phyloP scores from a whole-genome alignment of 1,284 basidiomycete genomes.

The Ustilago sp. region DNA sequence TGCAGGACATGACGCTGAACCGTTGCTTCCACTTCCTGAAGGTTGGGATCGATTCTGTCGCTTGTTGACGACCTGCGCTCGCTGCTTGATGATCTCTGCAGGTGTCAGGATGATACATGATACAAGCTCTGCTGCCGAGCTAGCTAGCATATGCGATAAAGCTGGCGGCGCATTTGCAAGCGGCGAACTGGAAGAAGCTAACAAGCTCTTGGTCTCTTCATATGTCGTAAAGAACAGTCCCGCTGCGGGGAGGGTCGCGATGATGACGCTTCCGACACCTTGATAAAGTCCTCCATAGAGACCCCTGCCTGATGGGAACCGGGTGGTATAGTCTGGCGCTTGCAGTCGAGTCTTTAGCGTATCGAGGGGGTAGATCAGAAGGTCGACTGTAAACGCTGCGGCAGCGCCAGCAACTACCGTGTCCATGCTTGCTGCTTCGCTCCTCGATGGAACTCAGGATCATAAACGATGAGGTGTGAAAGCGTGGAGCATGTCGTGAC shows the following conservation, averaged over 20 bases:
- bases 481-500: not conserved
- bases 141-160: constrained; percentile 49
- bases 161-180: constrained; percentile 42
- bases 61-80: constrained; percentile 58
- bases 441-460: not conserved
- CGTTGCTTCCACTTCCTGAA: not conserved
- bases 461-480: not conserved
- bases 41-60: constrained; percentile 12
- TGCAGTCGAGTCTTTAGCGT: constrained; percentile 97
- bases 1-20: constrained; percentile 17
- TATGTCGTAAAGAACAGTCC: constrained; percentile 63
- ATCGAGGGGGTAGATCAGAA: constrained; percentile 96
- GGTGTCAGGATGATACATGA: constrained; percentile 60
- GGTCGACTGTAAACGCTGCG: constrained; percentile 73
- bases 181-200: constrained; percentile 45
- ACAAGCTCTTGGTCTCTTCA: constrained; percentile 49
- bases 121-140: constrained; percentile 58
- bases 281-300: constrained; percentile 88
- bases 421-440: constrained; percentile 24
- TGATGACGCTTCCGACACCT: constrained; percentile 93
- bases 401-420: constrained; percentile 61
- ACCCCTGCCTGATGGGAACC: constrained; percentile 86
- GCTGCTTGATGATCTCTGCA: constrained; percentile 64
- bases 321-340: constrained; percentile 75
- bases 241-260: constrained; percentile 90